Base-by-base conservation (phyloP, 768 basidiomycete species). In the Termitomyces sp. region DNA sequence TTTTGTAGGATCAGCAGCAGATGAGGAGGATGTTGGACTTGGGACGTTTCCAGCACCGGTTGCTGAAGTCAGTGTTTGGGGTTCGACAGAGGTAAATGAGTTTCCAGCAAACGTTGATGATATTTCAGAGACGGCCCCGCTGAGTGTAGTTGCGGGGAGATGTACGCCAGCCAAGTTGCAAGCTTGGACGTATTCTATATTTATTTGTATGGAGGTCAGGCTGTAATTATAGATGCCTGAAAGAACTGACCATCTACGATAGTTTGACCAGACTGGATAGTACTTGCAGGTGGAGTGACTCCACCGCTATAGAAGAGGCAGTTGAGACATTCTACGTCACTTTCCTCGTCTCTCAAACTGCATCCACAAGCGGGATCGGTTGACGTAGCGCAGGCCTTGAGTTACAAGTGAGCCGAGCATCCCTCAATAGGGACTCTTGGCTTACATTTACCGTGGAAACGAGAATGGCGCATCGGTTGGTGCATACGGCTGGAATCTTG, bases 61-160 rank as follows among this genome's bases (percentile, higher is more conserved):
- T 9, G 48, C 22, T 6, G 56, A 51, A 31, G 42, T 55, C n/a
- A 46, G 7, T 14, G 24, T 24, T 7, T 16, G 16, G 24, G 14
- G 13, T 2, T 44, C n/a, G 8, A 24, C 46, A 32, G 58, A 54
- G 22, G 52, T 42, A 16, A 31, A 24, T 16, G 46, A 22, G 32
- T 54, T 58, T 22, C 36, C 47, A 27, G 34, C 36, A 5, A 41
- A 29, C 4, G 58, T 55, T 13, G 54, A 48, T 1, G 56, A 58
- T 26, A 58, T 20, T 42, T 14, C 48, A 5, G 56, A 51, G 5
- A 54, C 37, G 24, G 24, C 57, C 7, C 62, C 62, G 9, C 53
- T 46, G 31, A 63, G 27, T 7, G 62, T 61, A 7, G 62, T 63
- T 3, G 36, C 57, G 27, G 62, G 62, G 7, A 63, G 52, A 24